Evolutionary conservation across 805 yeast species (phyloP).

Genomic region (Starmerella riodocensis): DNA sequence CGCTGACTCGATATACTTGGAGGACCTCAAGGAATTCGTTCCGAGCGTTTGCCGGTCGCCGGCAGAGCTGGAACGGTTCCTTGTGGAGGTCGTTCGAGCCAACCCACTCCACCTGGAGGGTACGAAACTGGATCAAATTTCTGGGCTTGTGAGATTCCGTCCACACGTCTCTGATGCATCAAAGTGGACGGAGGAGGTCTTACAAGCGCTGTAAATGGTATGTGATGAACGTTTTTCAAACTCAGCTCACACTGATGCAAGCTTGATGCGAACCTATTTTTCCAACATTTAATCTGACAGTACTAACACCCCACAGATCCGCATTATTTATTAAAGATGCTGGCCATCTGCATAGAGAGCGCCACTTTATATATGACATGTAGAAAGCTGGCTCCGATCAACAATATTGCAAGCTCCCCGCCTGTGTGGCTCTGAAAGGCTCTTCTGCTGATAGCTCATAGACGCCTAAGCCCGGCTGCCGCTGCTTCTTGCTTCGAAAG

Average conservation of each 20-base stretch:
- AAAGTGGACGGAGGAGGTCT: slow-evolving; percentile 11
- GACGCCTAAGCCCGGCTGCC: too few relatives aligned
- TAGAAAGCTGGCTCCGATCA: too few relatives aligned
- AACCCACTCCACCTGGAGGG: slow-evolving; percentile 10
- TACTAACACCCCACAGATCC: slow-evolving; percentile 18
- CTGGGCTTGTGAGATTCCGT: slow-evolving; percentile 12
- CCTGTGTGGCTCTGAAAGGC: too few relatives aligned
- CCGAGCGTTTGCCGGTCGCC: slow-evolving; percentile 1
- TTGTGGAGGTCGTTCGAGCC: slow-evolving; percentile 9
- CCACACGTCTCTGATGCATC: background rate
- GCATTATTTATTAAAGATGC: too few relatives aligned
- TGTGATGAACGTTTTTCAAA: slow-evolving; percentile 24
- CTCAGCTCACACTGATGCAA: slow-evolving; percentile 28
- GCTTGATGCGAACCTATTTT: slow-evolving; percentile 22
- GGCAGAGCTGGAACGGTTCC: slow-evolving; percentile 7
- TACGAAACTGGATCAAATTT: slow-evolving; percentile 16
- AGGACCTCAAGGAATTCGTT: slow-evolving; percentile 6
- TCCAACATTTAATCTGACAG: slow-evolving; percentile 20
- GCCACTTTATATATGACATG: too few relatives aligned
- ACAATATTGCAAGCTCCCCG: too few relatives aligned
- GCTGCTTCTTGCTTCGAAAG: too few relatives aligned
- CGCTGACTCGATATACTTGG: slow-evolving; percentile 14
- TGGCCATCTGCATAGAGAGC: too few relatives aligned
- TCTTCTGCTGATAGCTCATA: too few relatives aligned
- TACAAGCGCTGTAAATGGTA: slow-evolving; percentile 16